Percentiles rank a stretch among this genome's conserved stretches.
phyloP scores from a whole-genome alignment of 2,329 filamentous ascomycete species.

The Setomelanomma holmii region DNA sequence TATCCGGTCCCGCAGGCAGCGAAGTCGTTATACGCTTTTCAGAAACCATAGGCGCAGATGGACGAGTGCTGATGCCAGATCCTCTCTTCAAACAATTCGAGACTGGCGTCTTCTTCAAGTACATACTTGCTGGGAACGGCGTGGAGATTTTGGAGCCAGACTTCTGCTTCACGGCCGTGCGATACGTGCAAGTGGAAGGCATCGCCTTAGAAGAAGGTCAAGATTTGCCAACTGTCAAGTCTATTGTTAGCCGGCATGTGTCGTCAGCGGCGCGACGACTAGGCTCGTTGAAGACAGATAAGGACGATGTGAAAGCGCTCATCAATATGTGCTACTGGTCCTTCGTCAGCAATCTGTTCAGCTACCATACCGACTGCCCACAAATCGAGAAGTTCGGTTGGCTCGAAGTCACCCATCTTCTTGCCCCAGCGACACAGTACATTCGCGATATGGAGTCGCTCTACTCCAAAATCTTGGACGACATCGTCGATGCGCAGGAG shows the following conservation, averaged over 20 bases:
- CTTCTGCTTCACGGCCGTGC: slow-evolving; percentile 53
- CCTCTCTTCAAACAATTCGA: slow-evolving; percentile 50
- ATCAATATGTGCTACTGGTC: slow-evolving; percentile 57
- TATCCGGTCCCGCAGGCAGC: slow-evolving; percentile 35
- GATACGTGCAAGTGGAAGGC: slow-evolving; percentile 53
- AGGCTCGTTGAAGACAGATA: slow-evolving; percentile 50
- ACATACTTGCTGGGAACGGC: slow-evolving; percentile 42
- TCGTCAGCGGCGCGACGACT: slow-evolving; percentile 50
- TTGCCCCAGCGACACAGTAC: slow-evolving; percentile 56
- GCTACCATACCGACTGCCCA: slow-evolving; percentile 55
- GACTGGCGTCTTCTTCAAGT: slow-evolving; percentile 50
- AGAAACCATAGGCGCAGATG: slow-evolving; percentile 39
- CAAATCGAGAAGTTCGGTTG: slow-evolving; percentile 56
- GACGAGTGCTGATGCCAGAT: slow-evolving; percentile 52
- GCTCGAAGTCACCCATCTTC: slow-evolving; percentile 57
- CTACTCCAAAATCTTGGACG: slow-evolving; percentile 57
- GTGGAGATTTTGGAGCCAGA: slow-evolving; percentile 50
- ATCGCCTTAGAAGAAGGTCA: slow-evolving; percentile 32
- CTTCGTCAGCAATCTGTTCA: slow-evolving; percentile 44
- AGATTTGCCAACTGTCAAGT: slow-evolving; percentile 44
- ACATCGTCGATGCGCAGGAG: slow-evolving; percentile 57
- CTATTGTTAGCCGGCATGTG: slow-evolving; percentile 47
- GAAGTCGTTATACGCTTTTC: slow-evolving; percentile 41
- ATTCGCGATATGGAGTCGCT: slow-evolving; percentile 56
- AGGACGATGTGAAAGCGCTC: slow-evolving; percentile 51